Evolutionary conservation across 805 yeast genomes (phyloP).

Genomic region (Metschnikowia corniflorae): DNA sequence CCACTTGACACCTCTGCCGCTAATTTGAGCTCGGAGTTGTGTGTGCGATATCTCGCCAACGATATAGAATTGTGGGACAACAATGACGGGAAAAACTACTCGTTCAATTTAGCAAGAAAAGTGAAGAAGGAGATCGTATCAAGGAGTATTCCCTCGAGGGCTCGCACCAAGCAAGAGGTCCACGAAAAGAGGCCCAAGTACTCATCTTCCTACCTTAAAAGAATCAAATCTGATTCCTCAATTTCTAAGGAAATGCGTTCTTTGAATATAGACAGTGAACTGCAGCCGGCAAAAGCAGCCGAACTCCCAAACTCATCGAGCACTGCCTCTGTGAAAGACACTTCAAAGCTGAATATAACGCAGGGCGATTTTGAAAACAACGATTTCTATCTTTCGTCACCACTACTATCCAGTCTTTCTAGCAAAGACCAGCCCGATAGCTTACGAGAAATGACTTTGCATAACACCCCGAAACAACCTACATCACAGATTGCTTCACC

Average conservation of each 20-base stretch:
- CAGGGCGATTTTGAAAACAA: slow-evolving; percentile 31
- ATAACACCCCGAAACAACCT: background rate
- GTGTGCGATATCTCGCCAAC: slow-evolving; percentile 52
- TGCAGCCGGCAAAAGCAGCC: background rate
- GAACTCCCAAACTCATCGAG: background rate
- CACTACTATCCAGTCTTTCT: slow-evolving; percentile 19
- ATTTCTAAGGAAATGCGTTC: slow-evolving; percentile 1
- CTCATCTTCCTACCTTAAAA: slow-evolving; percentile 34
- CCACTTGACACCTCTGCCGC: slow-evolving; percentile 8
- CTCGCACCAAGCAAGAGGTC: slow-evolving; percentile 13
- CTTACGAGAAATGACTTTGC: background rate
- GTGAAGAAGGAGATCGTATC: background rate
- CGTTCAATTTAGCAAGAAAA: slow-evolving; percentile 27
- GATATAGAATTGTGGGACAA: slow-evolving; percentile 74
- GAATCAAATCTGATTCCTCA: slow-evolving; percentile 27
- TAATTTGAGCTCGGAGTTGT: slow-evolving; percentile 39
- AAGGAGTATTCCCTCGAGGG: slow-evolving; percentile 9
- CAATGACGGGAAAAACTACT: slow-evolving; percentile 58
- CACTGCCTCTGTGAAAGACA: background rate
- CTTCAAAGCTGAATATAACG: background rate
- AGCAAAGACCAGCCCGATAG: background rate
- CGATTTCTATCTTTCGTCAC: slow-evolving; percentile 35
- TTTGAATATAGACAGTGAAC: background rate
- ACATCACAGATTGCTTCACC: background rate
- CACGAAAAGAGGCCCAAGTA: slow-evolving; percentile 31